Percentiles rank a stretch among this genome's conserved stretches.
Evolutionary conservation across 75 land plant genomes (phyloP).

Genomic region (Sequoiadendron giganteum): DNA sequence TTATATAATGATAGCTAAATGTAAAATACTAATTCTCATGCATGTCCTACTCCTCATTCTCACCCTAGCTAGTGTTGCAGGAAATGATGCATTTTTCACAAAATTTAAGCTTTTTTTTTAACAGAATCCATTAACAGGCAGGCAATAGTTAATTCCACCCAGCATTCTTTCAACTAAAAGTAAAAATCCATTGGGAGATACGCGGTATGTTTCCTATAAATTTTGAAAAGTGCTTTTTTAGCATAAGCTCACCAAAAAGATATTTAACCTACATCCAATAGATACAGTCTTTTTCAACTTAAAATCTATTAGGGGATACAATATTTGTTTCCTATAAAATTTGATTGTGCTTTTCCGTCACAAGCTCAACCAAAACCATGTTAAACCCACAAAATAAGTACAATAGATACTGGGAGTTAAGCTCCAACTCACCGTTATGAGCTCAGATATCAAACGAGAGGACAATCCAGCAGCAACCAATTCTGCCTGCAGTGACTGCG

Average conservation of each 20-base stretch:
- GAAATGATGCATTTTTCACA: not conserved
- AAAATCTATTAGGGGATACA: not conserved
- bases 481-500: constrained; percentile 44
- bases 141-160: not conserved
- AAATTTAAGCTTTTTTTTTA: not conserved
- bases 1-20: not conserved
- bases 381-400: not conserved
- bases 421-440: constrained; percentile 74
- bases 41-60: not conserved
- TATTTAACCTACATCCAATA: not conserved
- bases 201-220: not conserved
- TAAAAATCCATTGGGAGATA: not conserved
- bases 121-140: not conserved
- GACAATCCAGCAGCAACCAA: constrained; percentile 63
- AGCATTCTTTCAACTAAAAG: not conserved
- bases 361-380: not conserved
- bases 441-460: constrained; percentile 66
- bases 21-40: not conserved
- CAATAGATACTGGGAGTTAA: not conserved
- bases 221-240: not conserved
- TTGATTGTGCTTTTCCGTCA: not conserved
- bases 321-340: not conserved
- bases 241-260: not conserved
- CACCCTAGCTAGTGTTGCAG: not conserved
- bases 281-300: not conserved